phyloP scores from a whole-genome alignment of 2,329 filamentous ascomycete genomes.

The Fusarium ambrosium region DNA sequence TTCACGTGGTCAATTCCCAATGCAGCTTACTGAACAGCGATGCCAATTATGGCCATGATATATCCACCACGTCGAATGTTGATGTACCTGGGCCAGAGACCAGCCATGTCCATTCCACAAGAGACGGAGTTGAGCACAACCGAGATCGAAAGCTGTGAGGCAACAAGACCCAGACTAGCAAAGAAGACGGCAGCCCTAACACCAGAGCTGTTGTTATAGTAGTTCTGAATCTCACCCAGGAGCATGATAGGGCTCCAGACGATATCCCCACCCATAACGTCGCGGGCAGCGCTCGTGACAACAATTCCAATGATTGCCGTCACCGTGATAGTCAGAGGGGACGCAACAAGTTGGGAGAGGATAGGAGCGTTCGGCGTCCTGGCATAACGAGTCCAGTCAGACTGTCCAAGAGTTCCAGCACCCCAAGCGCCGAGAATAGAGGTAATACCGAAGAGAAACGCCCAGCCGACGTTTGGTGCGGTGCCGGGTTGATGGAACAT shows the following conservation, averaged over 20 bases:
- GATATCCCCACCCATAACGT: slow-evolving; percentile 40
- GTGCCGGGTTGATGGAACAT: slow-evolving; percentile 40
- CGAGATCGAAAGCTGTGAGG: slow-evolving; percentile 46
- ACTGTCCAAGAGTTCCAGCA: slow-evolving; percentile 45
- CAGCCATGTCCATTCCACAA: slow-evolving; percentile 68
- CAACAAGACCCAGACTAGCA: slow-evolving; percentile 41
- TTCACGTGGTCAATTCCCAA: neutral
- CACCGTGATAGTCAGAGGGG: slow-evolving; percentile 44
- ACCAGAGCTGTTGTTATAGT: slow-evolving; percentile 43
- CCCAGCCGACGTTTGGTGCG: slow-evolving; percentile 45
- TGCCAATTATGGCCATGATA: slow-evolving; percentile 60
- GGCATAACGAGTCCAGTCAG: slow-evolving; percentile 48
- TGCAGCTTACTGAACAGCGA: slow-evolving; percentile 43
- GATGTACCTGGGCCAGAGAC: slow-evolving; percentile 65
- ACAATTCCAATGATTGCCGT: slow-evolving; percentile 47
- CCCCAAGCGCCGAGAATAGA: slow-evolving; percentile 47
- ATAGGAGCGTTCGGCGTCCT: slow-evolving; percentile 30
- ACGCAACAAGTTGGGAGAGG: slow-evolving; percentile 42
- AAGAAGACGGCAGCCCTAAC: slow-evolving; percentile 46
- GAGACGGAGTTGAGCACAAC: slow-evolving; percentile 62
- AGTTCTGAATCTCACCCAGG: slow-evolving; percentile 43
- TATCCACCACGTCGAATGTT: slow-evolving; percentile 68
- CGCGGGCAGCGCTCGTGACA: slow-evolving; percentile 41
- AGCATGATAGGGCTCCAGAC: slow-evolving; percentile 47
- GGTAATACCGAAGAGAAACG: slow-evolving; percentile 50